A percentile compares a stretch with the other conserved stretches of the same genome.
Evolutionary conservation across 140 eudicot genomes (phyloP).

Genomic region (Cichorium intybus): DNA sequence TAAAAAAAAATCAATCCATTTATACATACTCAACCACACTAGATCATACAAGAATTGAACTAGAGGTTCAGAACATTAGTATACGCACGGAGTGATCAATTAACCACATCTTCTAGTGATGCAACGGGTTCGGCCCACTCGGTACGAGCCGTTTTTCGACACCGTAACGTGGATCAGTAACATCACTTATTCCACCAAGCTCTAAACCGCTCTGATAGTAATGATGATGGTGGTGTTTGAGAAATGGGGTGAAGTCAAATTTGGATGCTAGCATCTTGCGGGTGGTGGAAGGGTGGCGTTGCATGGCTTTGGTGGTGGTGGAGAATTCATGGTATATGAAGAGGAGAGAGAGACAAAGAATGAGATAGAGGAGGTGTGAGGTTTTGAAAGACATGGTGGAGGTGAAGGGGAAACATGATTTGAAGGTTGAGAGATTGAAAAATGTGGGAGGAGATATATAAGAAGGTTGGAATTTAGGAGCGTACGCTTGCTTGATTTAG

Average conservation of each 20-base stretch:
- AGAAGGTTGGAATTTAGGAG: constrained; percentile 9
- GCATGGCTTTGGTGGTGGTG: neutral
- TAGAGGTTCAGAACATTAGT: constrained; percentile 21
- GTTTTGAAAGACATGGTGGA: constrained; percentile 47
- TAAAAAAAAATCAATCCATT: constrained; percentile 14
- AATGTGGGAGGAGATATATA: constrained; percentile 33
- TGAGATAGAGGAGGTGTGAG: constrained; percentile 32
- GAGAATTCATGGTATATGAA: constrained; percentile 17
- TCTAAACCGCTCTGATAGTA: constrained; percentile 2
- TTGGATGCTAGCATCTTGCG: constrained; percentile 47
- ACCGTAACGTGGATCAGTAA: constrained; percentile 66
- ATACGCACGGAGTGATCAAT: constrained; percentile 2
- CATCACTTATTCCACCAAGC: constrained; percentile 16
- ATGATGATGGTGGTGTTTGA: constrained; percentile 25
- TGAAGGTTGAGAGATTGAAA: constrained; percentile 51
- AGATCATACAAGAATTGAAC: constrained; percentile 19
- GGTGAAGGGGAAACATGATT: constrained; percentile 62
- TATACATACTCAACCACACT: constrained; percentile 29
- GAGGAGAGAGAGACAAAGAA: constrained; percentile 40
- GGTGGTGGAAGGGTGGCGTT: constrained; percentile 18
- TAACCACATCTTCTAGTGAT: constrained; percentile 45
- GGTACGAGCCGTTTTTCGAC: constrained; percentile 69
- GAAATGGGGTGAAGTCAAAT: constrained; percentile 62
- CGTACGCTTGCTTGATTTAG: constrained; percentile 21
- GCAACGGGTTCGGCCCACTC: constrained; percentile 85